A percentile compares a stretch with the other conserved stretches of the same genome.
Conservation (phyloP, 1,284 basidiomycete genomes). For the Tremellales sp. region DNA sequence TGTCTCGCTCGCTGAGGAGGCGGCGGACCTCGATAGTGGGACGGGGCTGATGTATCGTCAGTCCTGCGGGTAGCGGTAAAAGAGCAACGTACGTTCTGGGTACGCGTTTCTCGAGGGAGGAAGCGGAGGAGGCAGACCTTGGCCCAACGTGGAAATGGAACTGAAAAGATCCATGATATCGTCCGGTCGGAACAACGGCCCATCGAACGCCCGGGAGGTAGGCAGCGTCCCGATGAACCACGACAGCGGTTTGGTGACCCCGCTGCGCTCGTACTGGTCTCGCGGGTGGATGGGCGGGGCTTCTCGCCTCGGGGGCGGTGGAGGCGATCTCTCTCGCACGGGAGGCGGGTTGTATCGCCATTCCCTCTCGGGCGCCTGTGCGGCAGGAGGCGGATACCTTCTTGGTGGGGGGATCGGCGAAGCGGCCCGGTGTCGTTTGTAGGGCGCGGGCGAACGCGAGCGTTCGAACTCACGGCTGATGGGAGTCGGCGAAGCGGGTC, state of each 20-base stretch:
- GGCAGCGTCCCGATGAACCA: slow-evolving; percentile 82
- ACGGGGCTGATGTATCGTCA: background rate
- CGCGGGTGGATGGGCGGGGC: slow-evolving; percentile 7
- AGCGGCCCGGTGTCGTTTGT: slow-evolving; percentile 3
- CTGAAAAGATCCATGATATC: slow-evolving; percentile 68
- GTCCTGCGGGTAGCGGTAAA: background rate
- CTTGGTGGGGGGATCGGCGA: background rate
- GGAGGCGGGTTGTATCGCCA: slow-evolving; percentile 50
- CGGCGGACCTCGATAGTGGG: no score
- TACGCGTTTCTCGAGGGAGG: background rate
- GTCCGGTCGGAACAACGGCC: slow-evolving; percentile 79
- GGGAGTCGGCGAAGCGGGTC: background rate
- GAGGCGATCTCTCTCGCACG: slow-evolving; percentile 9
- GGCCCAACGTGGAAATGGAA: slow-evolving; percentile 22
- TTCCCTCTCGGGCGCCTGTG: slow-evolving; percentile 4
- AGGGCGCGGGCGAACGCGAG: slow-evolving; percentile 4
- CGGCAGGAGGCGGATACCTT: slow-evolving; percentile 10
- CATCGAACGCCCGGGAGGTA: slow-evolving; percentile 67
- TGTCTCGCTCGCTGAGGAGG: no score
- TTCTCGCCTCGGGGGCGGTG: slow-evolving; percentile 1
- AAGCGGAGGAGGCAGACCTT: background rate
- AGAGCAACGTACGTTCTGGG: background rate
- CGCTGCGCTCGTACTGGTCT: slow-evolving; percentile 53
- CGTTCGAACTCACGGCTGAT: slow-evolving; percentile 3
- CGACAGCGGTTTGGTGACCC: slow-evolving; percentile 65